A percentile compares a stretch with the other conserved stretches of the same genome.
Evolutionary conservation across 768 basidiomycete genomes (phyloP).

Genomic region (Mrakia hoshinonis): DNA sequence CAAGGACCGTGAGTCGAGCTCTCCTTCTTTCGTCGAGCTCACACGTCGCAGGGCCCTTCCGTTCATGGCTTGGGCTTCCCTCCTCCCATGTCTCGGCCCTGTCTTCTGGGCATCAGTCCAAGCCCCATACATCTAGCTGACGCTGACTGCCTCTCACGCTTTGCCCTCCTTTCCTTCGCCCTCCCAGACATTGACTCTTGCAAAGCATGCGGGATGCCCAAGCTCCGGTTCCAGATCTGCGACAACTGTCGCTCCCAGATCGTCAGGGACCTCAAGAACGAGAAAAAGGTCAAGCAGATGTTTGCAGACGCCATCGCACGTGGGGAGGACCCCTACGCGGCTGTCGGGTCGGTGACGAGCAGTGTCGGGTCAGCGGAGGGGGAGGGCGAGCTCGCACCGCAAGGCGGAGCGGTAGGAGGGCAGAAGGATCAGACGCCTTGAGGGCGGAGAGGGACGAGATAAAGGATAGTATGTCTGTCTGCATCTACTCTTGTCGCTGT

Average conservation of each 20-base stretch:
- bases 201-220: conserved; percentile 77
- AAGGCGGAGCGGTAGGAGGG: too few species aligned
- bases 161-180: neutral
- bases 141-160: neutral
- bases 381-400: too few species aligned
- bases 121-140: neutral
- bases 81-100: neutral
- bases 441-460: too few species aligned
- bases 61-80: neutral
- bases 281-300: neutral
- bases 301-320: neutral
- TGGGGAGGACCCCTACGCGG: conserved; percentile 4
- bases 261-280: conserved; percentile 42
- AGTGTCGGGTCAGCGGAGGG: too few species aligned
- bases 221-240: conserved; percentile 83
- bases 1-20: conserved; percentile 62
- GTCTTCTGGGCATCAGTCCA: neutral
- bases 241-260: conserved; percentile 67
- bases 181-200: conserved; percentile 75
- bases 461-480: too few species aligned
- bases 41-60: too few species aligned
- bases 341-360: too few species aligned
- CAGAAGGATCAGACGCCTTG: too few species aligned
- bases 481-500: too few species aligned
- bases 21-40: neutral